Base-by-base conservation (phyloP, 495 filamentous ascomycete genomes). In the Penicillium lagena region DNA sequence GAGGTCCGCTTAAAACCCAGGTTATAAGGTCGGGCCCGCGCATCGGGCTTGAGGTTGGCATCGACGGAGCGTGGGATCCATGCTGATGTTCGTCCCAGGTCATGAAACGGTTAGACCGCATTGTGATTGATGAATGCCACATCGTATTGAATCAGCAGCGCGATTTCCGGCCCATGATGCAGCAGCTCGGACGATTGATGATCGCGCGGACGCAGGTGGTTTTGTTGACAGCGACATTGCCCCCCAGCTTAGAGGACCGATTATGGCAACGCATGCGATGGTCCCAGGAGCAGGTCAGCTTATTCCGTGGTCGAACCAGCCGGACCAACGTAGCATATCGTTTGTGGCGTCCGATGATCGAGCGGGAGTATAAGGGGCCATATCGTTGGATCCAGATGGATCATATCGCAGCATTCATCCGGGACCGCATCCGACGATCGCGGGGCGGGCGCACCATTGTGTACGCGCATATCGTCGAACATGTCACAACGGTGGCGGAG, bases 101-200 rank as follows among this genome's bases (percentile, higher is more conserved):
- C 15, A 17, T 43, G 17, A 35, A 43, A 28, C 37, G 40, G 37
- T 44, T 56, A 35, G 49, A 59, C 37, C 44, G 49, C 17, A 47
- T 57, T 15, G 39, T 60, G 11, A 47, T 60, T 9, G 42, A 60
- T 35, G 41, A 60, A 40, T 60, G 39, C 39, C 34, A 60, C 43
- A 36, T 56, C 4, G 40, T 60, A 29, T 55, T 56, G 29, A 43
- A 51, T 9, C 6, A 49, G n/a, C 28, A 39, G 29, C 10, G 38
- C 7, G 30, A 36, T 7, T 60, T 49, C 27, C 45, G 51, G 14
- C 35, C 29, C 9, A 13, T 12, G 14, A 37, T 60, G 34, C 28
- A 39, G 35, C n/a, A 43, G 37, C 48, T 60, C 22, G 35, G 48
- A 29, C 27, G 34, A 29, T 42, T 58, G 11, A 27, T 37, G 29